Evolutionary conservation across 345 rosid species (phyloP).

Genomic region (Brassica rapa): DNA sequence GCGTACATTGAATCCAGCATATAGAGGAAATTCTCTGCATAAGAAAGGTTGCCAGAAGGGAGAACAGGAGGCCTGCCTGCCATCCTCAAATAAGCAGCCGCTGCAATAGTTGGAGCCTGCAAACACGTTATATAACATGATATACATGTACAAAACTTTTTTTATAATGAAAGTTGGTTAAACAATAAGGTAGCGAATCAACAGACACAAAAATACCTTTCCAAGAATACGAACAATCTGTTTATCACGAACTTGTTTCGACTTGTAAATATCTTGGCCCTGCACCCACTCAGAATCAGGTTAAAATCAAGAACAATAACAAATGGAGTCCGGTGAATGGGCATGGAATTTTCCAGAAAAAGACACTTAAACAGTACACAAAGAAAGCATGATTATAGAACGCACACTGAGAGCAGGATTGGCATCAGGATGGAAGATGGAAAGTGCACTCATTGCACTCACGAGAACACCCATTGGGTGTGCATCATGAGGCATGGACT

Average conservation of each 20-base stretch:
- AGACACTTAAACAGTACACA: not conserved
- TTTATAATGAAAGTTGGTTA: not conserved
- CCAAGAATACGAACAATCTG: constrained; percentile 92
- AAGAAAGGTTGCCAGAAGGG: constrained; percentile 80
- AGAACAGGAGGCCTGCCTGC: constrained; percentile 90
- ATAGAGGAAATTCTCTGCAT: constrained; percentile 79
- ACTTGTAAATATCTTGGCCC: constrained; percentile 60
- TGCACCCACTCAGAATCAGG: not conserved
- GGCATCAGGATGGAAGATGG: constrained; percentile 93
- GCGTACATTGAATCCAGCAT: constrained; percentile 88
- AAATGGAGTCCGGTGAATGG: not conserved
- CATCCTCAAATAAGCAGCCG: constrained; percentile 82
- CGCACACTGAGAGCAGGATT: constrained; percentile 89
- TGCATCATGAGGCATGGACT: constrained; percentile 90
- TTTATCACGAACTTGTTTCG: constrained; percentile 82
- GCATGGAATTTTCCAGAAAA: constrained; percentile 1
- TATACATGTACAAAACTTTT: not conserved
- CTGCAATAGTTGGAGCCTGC: constrained; percentile 83
- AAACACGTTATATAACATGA: not conserved
- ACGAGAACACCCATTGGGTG: constrained; percentile 89
- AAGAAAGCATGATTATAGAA: constrained; percentile 11
- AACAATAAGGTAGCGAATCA: not conserved
- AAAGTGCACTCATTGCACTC: constrained; percentile 93
- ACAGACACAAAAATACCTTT: constrained; percentile 53
- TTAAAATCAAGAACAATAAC: no score